Conservation (phyloP, 2,329 filamentous ascomycete genomes). For the Cladosporium sphaerospermum region DNA sequence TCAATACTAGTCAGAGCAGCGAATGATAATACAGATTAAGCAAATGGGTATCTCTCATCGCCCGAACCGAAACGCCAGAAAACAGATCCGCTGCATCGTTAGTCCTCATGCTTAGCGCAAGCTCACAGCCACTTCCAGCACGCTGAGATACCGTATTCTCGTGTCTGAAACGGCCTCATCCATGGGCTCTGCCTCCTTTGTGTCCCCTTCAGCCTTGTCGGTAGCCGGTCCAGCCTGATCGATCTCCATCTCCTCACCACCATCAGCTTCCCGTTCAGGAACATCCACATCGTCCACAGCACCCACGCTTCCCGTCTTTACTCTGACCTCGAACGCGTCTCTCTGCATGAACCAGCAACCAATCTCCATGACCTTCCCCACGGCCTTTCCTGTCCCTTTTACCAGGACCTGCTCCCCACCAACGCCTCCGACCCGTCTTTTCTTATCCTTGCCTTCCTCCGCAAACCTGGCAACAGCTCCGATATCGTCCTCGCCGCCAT, state of each 20-base stretch:
- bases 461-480: constrained; percentile 34
- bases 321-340: constrained; percentile 50
- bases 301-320: constrained; percentile 58
- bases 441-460: constrained; percentile 20
- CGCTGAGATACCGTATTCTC: constrained; percentile 32
- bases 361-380: constrained; percentile 56
- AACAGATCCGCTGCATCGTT: background rate
- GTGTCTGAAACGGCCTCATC: constrained; percentile 35
- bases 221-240: constrained; percentile 2
- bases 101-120: constrained; percentile 17
- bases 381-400: constrained; percentile 61
- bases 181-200: background rate
- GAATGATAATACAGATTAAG: background rate
- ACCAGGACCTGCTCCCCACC: constrained; percentile 50
- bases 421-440: constrained; percentile 25
- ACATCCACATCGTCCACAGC: constrained; percentile 61
- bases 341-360: constrained; percentile 61
- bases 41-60: constrained; percentile 5
- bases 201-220: background rate
- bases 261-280: constrained; percentile 19
- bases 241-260: constrained; percentile 13
- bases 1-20: too few relatives aligned
- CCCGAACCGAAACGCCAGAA: constrained; percentile 2
- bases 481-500: constrained; percentile 21
- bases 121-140: constrained; percentile 31